These are phyloP conservation scores for Russula emetica DNA, from an alignment of 768 basidiomycete genomes.

Conservation along the genomic window DNA sequence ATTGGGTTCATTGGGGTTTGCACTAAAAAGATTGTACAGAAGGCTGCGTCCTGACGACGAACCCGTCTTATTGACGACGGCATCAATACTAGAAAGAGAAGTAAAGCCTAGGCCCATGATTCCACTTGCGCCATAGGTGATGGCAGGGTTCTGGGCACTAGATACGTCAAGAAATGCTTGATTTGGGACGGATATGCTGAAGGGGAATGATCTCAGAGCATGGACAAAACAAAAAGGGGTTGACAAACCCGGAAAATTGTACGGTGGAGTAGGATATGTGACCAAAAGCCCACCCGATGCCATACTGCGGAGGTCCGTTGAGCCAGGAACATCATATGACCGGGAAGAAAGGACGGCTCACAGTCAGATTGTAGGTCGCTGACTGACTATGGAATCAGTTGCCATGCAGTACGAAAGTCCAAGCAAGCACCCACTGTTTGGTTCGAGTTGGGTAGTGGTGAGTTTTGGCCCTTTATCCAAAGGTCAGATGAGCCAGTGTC, in stretches of 20 bases:
- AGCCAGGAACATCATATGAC: neutral
- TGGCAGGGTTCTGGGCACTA: constrained; percentile 63
- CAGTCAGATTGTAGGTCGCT: constrained; percentile 29
- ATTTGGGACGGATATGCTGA: constrained; percentile 55
- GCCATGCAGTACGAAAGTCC: constrained; percentile 8
- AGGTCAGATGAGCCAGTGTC: constrained; percentile 86
- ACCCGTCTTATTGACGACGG: constrained; percentile 51
- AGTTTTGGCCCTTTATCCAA: constrained; percentile 53
- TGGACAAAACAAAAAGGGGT: neutral
- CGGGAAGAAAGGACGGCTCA: neutral
- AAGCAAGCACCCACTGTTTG: constrained; percentile 43
- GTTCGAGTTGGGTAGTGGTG: constrained; percentile 47
- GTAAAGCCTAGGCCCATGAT: constrained; percentile 77
- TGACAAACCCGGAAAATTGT: constrained; percentile 65
- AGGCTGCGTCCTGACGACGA: constrained; percentile 61
- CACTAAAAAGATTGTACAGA: constrained; percentile 69
- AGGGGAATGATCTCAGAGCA: neutral
- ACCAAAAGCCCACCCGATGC: constrained; percentile 74
- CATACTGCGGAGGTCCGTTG: constrained; percentile 49
- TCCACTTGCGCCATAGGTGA: constrained; percentile 66
- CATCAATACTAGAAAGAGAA: constrained; percentile 68
- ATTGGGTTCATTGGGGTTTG: constrained; percentile 68
- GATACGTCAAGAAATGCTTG: constrained; percentile 72
- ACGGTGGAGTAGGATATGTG: constrained; percentile 56
- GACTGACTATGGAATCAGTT: constrained; percentile 27